These are phyloP conservation scores for Penicillium sp. DNA, from an alignment of 2,329 filamentous ascomycete genomes.

Conservation along the genomic window DNA sequence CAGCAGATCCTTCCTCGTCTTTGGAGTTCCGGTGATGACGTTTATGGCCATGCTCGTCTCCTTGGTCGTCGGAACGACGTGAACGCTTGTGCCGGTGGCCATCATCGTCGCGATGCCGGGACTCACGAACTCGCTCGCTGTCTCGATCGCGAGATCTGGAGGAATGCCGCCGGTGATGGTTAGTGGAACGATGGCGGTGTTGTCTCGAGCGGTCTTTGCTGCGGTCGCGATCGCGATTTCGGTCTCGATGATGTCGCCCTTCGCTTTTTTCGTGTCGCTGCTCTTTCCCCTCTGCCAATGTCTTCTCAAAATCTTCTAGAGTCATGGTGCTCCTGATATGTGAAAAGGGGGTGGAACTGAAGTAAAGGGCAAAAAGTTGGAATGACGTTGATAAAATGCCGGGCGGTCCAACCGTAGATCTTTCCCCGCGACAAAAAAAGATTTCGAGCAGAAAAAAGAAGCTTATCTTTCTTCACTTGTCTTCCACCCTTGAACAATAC, in stretches of 20 bases:
- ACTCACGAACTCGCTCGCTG: slow-evolving; percentile 36
- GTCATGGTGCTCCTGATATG: slow-evolving; percentile 48
- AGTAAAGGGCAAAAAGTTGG: slow-evolving; percentile 24
- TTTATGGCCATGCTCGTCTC: slow-evolving; percentile 50
- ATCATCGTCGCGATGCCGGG: slow-evolving; percentile 52
- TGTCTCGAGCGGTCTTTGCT: slow-evolving; percentile 42
- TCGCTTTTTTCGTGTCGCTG: slow-evolving; percentile 41
- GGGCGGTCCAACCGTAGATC: slow-evolving; percentile 34
- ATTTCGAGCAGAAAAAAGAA: slow-evolving; percentile 28
- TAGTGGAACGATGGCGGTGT: slow-evolving; percentile 29
- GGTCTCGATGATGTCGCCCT: slow-evolving; percentile 34
- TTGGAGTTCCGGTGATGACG: slow-evolving; percentile 45
- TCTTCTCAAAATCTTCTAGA: slow-evolving; percentile 74
- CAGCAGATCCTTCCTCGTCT: slow-evolving; percentile 43
- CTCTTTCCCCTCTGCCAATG: slow-evolving; percentile 61
- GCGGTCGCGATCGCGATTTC: slow-evolving; percentile 39
- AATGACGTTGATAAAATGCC: slow-evolving; percentile 36
- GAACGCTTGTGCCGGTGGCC: slow-evolving; percentile 65
- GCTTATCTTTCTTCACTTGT: slow-evolving; percentile 15
- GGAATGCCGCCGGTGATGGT: slow-evolving; percentile 47
- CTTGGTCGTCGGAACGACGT: slow-evolving; percentile 56
- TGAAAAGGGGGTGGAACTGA: slow-evolving; percentile 15
- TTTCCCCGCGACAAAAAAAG: slow-evolving; percentile 33
- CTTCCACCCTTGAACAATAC: not conserved
- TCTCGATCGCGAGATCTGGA: slow-evolving; percentile 40